These are phyloP conservation scores for Alopecurus myosuroides DNA, from an alignment of 176 grass and related monocot genomes.

Conservation along the genomic window DNA sequence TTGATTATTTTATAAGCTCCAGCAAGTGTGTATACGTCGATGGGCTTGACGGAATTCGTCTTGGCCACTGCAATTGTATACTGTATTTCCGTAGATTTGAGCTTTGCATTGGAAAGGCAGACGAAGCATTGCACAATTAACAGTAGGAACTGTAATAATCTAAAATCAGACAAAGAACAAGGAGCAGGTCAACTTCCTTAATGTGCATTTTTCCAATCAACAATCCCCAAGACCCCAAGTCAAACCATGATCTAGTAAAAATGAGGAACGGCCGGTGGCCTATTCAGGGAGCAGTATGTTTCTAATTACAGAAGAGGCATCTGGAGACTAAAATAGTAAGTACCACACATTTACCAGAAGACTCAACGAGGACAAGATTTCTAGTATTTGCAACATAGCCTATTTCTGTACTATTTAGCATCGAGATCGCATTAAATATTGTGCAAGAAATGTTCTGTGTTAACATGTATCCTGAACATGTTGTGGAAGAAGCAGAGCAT, in stretches of 20 bases:
- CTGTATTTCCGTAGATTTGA: neutral
- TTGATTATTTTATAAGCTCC: neutral
- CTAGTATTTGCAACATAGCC: too few relatives aligned
- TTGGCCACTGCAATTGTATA: neutral
- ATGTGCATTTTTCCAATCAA: neutral
- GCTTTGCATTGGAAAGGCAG: neutral
- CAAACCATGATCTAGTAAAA: neutral
- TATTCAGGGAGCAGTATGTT: neutral
- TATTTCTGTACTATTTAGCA: too few relatives aligned
- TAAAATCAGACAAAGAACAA: neutral
- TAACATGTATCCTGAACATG: too few relatives aligned
- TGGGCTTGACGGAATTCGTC: neutral
- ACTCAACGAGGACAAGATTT: too few relatives aligned
- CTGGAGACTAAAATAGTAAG: neutral
- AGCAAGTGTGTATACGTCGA: slow-evolving; percentile 34
- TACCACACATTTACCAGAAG: too few relatives aligned
- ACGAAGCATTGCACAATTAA: neutral
- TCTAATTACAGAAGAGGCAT: neutral
- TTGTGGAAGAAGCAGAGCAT: neutral
- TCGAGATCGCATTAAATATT: too few relatives aligned
- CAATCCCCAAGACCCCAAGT: too few relatives aligned
- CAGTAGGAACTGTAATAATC: neutral
- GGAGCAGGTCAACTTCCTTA: neutral
- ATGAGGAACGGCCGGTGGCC: neutral
- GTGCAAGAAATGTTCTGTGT: too few relatives aligned